These are phyloP conservation scores for maize (Zea mays) DNA, from an alignment of 176 grass and related monocot species.

Conservation along the genomic window DNA sequence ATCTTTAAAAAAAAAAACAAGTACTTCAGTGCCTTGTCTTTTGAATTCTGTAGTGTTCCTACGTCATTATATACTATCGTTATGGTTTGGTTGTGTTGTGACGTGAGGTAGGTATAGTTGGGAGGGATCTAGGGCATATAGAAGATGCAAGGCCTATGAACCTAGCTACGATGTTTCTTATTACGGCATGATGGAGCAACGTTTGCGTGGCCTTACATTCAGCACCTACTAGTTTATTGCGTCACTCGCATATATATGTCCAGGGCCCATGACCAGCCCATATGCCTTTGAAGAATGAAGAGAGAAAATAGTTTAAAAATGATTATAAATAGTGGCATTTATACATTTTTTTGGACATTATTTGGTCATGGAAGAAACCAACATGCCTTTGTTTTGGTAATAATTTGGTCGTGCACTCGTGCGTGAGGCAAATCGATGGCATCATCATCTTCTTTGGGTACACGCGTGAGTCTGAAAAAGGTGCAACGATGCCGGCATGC, in stretches of 20 bases:
- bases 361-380: too few species aligned
- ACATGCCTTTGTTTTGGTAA: too few species aligned
- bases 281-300: not conserved
- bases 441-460: too few species aligned
- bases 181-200: not conserved
- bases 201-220: not conserved
- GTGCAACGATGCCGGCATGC: too few species aligned
- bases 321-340: not conserved
- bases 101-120: not conserved
- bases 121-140: not conserved
- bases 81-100: not conserved
- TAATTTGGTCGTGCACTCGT: too few species aligned
- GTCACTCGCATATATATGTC: not conserved
- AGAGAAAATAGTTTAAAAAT: not conserved
- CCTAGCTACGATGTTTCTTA: conserved; percentile 10
- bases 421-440: too few species aligned
- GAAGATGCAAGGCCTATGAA: not conserved
- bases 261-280: not conserved
- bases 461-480: too few species aligned
- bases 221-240: not conserved
- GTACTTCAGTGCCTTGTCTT: not conserved
- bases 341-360: too few species aligned
- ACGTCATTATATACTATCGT: not conserved
- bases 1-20: too few species aligned
- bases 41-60: not conserved